These are phyloP conservation scores for Babesia bigemina DNA, from an alignment of 169 alveolate species.

Conservation along the genomic window DNA sequence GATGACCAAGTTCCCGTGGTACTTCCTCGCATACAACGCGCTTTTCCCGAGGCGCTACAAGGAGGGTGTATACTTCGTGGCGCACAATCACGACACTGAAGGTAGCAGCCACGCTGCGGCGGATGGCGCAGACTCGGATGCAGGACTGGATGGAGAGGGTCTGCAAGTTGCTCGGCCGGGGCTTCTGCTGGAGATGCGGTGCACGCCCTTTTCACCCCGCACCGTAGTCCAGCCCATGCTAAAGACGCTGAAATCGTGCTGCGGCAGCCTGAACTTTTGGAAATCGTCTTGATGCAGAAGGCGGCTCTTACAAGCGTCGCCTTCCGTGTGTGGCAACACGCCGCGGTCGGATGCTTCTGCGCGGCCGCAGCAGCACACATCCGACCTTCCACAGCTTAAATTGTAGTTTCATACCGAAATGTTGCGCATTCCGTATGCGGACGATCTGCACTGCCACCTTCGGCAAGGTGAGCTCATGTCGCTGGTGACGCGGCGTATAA, in stretches of 20 bases:
- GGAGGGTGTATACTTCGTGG: conserved; percentile 5
- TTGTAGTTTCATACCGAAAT: neutral
- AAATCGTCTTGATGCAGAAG: neutral
- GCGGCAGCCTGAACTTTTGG: neutral
- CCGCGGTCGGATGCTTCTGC: too few species aligned
- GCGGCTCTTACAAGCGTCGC: too few species aligned
- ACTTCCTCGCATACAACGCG: conserved; percentile 25
- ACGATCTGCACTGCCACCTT: conserved; percentile 80
- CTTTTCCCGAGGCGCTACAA: conserved; percentile 27
- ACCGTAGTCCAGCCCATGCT: conserved; percentile 8
- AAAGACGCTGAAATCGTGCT: conserved; percentile 15
- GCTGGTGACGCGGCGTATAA: conserved; percentile 49
- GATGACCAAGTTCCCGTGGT: conserved; percentile 20
- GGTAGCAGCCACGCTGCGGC: neutral
- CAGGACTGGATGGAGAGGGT: neutral
- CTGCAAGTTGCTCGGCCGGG: neutral
- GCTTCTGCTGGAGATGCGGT: conserved; percentile 5
- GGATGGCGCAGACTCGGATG: neutral
- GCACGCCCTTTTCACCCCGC: conserved; percentile 11
- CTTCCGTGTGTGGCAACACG: too few species aligned
- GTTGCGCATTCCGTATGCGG: conserved; percentile 57
- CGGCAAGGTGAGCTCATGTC: conserved; percentile 69
- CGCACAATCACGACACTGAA: neutral
- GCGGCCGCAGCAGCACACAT: neutral
- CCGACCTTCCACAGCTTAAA: neutral